These are phyloP conservation scores for Fusarium phyllophilum DNA, from an alignment of 2,329 filamentous ascomycete genomes.

Conservation along the genomic window DNA sequence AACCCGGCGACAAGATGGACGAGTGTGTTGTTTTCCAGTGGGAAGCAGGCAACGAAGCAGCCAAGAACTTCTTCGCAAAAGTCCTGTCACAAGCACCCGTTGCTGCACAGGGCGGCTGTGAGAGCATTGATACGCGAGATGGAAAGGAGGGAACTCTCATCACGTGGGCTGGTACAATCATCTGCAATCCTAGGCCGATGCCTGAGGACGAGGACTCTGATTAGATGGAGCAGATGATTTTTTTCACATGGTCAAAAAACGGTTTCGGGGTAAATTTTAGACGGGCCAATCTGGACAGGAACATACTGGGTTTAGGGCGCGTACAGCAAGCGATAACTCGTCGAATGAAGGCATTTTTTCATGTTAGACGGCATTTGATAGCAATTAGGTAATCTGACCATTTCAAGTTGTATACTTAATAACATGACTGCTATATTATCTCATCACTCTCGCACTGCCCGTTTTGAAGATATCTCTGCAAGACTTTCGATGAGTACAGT, in stretches of 20 bases:
- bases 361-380: not conserved
- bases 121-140: constrained; percentile 26
- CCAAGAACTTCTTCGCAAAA: constrained; percentile 27
- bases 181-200: constrained; percentile 7
- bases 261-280: not conserved
- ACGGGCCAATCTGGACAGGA: not conserved
- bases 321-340: constrained; percentile 3
- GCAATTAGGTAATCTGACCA: not conserved
- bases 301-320: not conserved
- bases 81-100: constrained; percentile 21
- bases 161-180: constrained; percentile 13
- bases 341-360: not conserved
- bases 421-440: not conserved
- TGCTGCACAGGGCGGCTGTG: constrained; percentile 14
- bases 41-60: constrained; percentile 22
- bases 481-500: fast-evolving
- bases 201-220: constrained; percentile 7
- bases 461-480: not conserved
- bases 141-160: constrained; percentile 23
- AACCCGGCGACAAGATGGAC: constrained; percentile 21
- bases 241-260: not conserved
- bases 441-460: fast-evolving
- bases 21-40: constrained; percentile 28
- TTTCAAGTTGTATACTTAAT: not conserved
- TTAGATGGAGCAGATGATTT: not conserved